Conservation (phyloP, 2,329 filamentous ascomycete genomes). For the Aspergillus ibericus region DNA sequence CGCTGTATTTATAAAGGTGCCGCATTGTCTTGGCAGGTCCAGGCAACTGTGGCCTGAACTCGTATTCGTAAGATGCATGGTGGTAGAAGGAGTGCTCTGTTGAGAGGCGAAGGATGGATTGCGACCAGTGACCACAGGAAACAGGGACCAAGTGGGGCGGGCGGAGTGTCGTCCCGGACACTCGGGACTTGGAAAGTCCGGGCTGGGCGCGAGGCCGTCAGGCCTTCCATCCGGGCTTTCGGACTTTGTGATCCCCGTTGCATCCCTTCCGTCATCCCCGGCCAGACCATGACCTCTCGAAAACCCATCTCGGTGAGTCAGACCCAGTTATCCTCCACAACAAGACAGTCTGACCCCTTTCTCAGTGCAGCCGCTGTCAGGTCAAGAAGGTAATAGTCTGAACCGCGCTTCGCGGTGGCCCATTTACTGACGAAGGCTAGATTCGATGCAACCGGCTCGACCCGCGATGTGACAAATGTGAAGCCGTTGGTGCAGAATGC, state of each 20-base stretch:
- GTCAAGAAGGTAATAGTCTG: constrained; percentile 15
- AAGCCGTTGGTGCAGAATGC: constrained; percentile 13
- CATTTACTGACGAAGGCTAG: constrained; percentile 8
- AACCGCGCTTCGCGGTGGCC: not conserved
- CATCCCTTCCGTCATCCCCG: not conserved
- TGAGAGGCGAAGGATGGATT: too few species aligned
- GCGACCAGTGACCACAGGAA: too few species aligned
- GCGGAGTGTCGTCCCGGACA: not conserved
- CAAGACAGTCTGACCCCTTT: not conserved
- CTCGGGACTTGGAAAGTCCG: not conserved
- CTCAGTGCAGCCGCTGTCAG: constrained; percentile 19
- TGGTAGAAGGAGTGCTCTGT: too few species aligned
- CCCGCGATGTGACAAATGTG: constrained; percentile 23
- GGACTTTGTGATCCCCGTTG: not conserved
- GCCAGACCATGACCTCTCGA: not conserved
- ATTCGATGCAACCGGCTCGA: constrained; percentile 21
- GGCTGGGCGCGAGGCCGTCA: not conserved
- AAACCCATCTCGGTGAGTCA: constrained; percentile 12
- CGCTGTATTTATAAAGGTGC: not conserved
- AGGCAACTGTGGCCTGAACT: not conserved
- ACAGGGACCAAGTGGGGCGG: not conserved
- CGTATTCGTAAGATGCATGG: not conserved
- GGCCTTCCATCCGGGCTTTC: constrained; percentile 2
- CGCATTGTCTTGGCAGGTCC: not conserved
- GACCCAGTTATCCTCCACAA: not conserved